phyloP scores from a whole-genome alignment of 202 grass and related monocot genomes.

The Saccharum hybrid region DNA sequence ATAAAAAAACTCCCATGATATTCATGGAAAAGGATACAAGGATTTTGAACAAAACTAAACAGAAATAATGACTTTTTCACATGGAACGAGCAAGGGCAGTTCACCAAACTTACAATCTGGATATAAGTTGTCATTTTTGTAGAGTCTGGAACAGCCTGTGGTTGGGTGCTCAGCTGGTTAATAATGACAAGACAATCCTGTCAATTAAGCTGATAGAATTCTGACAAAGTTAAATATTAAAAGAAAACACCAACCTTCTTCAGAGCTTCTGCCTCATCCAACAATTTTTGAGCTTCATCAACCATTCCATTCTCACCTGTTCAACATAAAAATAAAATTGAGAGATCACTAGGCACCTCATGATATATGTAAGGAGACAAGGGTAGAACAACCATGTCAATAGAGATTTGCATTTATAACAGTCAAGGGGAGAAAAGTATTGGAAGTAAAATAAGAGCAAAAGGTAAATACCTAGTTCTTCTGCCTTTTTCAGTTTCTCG shows the following conservation, averaged over 20 bases:
- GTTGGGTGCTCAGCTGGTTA: slow-evolving; percentile 65
- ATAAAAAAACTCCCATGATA: neutral
- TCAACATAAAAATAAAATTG: slow-evolving; percentile 46
- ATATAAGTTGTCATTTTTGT: slow-evolving; percentile 76
- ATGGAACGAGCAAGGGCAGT: slow-evolving; percentile 11
- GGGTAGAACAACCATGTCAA: neutral
- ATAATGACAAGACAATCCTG: slow-evolving; percentile 16
- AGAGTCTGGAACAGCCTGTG: slow-evolving; percentile 59
- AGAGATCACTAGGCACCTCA: neutral
- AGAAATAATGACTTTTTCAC: slow-evolving; percentile 5
- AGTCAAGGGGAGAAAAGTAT: slow-evolving; percentile 32
- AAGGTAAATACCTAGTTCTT: slow-evolving; percentile 76
- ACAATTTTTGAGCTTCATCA: slow-evolving; percentile 89
- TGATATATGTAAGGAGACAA: neutral
- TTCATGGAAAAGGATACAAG: neutral
- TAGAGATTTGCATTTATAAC: neutral
- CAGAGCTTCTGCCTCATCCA: slow-evolving; percentile 97
- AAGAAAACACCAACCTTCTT: slow-evolving; percentile 68
- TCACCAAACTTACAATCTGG: slow-evolving; percentile 75
- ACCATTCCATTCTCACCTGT: slow-evolving; percentile 89
- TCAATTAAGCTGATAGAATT: slow-evolving; percentile 18
- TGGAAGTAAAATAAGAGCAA: neutral
- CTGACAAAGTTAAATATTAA: slow-evolving; percentile 29
- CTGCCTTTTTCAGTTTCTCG: slow-evolving; percentile 91
- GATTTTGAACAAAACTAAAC: slow-evolving; percentile 7